Evolutionary conservation across 1,284 basidiomycete species (phyloP).

Genomic region (Omphalotus olearius): DNA sequence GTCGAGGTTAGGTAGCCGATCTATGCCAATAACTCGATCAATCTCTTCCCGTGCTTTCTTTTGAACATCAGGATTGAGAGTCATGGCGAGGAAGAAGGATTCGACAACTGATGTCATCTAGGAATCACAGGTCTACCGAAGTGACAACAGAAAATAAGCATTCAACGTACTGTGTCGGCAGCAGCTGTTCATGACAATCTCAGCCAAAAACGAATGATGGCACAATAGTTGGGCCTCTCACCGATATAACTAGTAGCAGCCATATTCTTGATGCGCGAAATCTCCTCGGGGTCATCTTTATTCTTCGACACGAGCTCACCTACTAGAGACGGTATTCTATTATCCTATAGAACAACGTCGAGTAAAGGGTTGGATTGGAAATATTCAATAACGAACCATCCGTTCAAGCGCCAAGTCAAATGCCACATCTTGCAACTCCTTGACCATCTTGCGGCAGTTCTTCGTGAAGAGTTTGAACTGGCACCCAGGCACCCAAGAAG

Average conservation of each 20-base stretch:
- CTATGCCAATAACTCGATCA: slow-evolving; percentile 20
- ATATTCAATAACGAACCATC: neutral
- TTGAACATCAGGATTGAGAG: slow-evolving; percentile 19
- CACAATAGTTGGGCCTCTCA: neutral
- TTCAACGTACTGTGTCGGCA: slow-evolving; percentile 6
- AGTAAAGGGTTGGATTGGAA: neutral
- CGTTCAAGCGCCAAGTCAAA: neutral
- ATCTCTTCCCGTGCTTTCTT: slow-evolving; percentile 23
- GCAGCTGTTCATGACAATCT: neutral
- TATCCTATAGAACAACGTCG: neutral
- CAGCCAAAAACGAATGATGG: neutral
- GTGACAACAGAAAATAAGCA: neutral
- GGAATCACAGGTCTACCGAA: neutral
- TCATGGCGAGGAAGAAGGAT: slow-evolving; percentile 17
- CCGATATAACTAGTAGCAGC: slow-evolving; percentile 5
- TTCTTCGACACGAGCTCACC: neutral
- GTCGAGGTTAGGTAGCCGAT: slow-evolving; percentile 23
- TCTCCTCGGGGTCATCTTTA: neutral
- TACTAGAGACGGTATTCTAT: neutral
- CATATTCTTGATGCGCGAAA: slow-evolving; percentile 6
- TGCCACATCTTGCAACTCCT: neutral
- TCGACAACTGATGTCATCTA: slow-evolving; percentile 15
- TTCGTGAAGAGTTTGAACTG: neutral
- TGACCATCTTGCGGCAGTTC: neutral
- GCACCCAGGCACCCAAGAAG: slow-evolving; percentile 1